Conservation (phyloP, 192 early-diverging fungal genomes). For the Linnemannia zychae region DNA sequence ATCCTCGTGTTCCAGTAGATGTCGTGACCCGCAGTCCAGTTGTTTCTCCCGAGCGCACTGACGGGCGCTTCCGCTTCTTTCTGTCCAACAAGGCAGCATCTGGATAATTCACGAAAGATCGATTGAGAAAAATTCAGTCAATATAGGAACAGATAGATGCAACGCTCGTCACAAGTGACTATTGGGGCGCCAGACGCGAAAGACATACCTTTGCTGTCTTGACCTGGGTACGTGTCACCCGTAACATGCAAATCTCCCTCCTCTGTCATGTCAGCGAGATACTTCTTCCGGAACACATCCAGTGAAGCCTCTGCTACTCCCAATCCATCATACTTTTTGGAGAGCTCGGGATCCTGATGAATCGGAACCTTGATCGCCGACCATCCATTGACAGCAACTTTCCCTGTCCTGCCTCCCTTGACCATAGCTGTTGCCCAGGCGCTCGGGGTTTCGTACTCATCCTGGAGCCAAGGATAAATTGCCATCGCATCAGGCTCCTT, state of each 20-base stretch:
- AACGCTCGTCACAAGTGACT: neutral
- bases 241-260: conserved; percentile 6
- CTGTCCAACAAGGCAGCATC: conserved; percentile 14
- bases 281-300: conserved; percentile 54
- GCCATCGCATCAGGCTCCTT: conserved; percentile 21
- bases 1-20: neutral
- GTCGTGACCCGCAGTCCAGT: conserved; percentile 27
- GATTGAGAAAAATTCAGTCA: neutral
- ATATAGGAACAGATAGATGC: neutral
- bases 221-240: neutral
- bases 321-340: conserved; percentile 34
- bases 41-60: conserved; percentile 8
- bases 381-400: conserved; percentile 77
- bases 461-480: conserved; percentile 40
- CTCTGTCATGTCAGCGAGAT: conserved; percentile 40
- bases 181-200: neutral
- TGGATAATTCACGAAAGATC: neutral
- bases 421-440: conserved; percentile 76
- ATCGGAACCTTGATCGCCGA: conserved; percentile 68
- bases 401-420: conserved; percentile 58
- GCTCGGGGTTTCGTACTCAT: conserved; percentile 71
- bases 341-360: conserved; percentile 27
- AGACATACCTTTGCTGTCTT: conserved; percentile 20
- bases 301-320: conserved; percentile 49
- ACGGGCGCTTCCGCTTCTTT: conserved; percentile 45